A percentile compares a stretch with the other conserved stretches of the same genome.
These are phyloP conservation scores for Pichia sp. DNA, from an alignment of 1,139 yeast species.

Conservation along the genomic window DNA sequence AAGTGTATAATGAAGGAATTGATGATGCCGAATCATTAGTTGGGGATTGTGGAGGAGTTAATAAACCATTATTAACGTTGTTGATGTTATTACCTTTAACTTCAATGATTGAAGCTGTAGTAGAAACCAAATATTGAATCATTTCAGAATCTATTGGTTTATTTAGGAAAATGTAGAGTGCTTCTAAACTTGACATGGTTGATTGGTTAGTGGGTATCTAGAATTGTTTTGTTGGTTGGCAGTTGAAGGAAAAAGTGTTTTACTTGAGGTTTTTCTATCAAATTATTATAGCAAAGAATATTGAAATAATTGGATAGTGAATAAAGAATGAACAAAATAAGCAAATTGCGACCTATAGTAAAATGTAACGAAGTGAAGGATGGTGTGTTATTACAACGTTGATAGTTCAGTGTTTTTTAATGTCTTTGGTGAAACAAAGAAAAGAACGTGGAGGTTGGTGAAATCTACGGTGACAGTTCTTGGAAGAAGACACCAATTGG, in stretches of 20 bases:
- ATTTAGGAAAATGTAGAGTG: constrained; percentile 66
- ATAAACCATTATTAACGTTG: constrained; percentile 21
- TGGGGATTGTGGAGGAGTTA: constrained; percentile 45
- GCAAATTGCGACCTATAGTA: no score
- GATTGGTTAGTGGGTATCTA: background rate
- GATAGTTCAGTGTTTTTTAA: no score
- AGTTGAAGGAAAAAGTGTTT: background rate
- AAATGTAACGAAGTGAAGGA: no score
- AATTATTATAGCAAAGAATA: background rate
- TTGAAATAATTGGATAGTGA: no score
- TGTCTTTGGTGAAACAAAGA: no score
- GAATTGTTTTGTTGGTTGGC: background rate
- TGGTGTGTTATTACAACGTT: no score
- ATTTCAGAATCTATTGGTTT: constrained; percentile 73
- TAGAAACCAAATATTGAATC: constrained; percentile 73
- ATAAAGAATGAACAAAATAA: no score
- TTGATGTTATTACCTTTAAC: background rate
- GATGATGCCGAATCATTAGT: background rate
- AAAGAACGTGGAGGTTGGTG: no score
- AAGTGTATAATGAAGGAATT: constrained; percentile 43
- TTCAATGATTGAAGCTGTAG: constrained; percentile 70
- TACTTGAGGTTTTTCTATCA: background rate
- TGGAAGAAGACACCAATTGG: no score
- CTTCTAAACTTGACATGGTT: constrained; percentile 48
- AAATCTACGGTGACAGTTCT: no score